Evolutionary conservation across 768 basidiomycete species (phyloP).

Genomic region (Lactifluus hygrophoroides): DNA sequence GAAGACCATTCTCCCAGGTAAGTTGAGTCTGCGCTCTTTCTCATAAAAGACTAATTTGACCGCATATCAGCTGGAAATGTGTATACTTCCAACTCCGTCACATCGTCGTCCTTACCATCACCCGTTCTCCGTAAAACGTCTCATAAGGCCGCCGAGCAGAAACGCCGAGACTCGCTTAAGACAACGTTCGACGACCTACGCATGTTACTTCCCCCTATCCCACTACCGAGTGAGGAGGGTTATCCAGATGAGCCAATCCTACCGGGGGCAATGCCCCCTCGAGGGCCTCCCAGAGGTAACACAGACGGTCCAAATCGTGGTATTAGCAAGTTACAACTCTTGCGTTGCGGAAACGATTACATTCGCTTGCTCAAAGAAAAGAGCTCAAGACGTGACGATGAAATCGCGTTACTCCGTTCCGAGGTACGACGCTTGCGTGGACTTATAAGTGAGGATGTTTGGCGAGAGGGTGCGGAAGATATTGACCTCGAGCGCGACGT

Average conservation of each 20-base stretch:
- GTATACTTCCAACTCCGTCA: slow-evolving; percentile 22
- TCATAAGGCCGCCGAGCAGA: slow-evolving; percentile 96
- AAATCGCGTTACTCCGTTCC: slow-evolving; percentile 56
- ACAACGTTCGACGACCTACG: slow-evolving; percentile 85
- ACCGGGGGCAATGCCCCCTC: slow-evolving; percentile 83
- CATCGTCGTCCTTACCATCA: slow-evolving; percentile 22
- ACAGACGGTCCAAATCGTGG: slow-evolving; percentile 91
- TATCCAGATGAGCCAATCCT: slow-evolving; percentile 65
- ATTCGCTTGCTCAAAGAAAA: slow-evolving; percentile 69
- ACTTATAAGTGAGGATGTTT: slow-evolving; percentile 27
- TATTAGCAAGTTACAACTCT: slow-evolving; percentile 86
- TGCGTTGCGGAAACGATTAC: slow-evolving; percentile 87
- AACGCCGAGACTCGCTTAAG: slow-evolving; percentile 93
- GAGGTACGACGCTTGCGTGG: slow-evolving; percentile 57
- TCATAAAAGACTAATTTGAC: slow-evolving; percentile 4
- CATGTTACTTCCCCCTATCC: slow-evolving; percentile 77
- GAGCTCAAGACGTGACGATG: slow-evolving; percentile 71
- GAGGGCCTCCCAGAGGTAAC: slow-evolving; percentile 78
- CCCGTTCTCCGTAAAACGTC: slow-evolving; percentile 61
- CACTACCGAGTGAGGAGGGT: slow-evolving; percentile 67
- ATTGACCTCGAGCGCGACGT: slow-evolving; percentile 52
- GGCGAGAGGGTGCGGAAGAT: slow-evolving; percentile 28
- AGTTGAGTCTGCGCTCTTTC: slow-evolving; percentile 18
- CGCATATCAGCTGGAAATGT: slow-evolving; percentile 29
- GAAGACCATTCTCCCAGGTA: slow-evolving; percentile 70